These are phyloP conservation scores for Ammopiptanthus mongolicus DNA, from an alignment of 306 rosid species.

Conservation along the genomic window DNA sequence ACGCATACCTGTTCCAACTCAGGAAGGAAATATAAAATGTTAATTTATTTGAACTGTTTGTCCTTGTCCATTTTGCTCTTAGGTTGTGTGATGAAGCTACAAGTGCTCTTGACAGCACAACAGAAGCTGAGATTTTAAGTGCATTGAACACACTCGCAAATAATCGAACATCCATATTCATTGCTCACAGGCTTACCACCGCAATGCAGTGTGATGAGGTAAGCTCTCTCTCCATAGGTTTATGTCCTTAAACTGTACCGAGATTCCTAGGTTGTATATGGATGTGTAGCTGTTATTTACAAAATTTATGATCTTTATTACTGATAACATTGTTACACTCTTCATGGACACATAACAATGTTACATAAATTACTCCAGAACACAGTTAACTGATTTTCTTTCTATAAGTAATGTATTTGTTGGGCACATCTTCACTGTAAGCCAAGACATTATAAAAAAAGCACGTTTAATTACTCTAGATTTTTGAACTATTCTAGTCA, in stretches of 20 bases:
- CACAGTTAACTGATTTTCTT: background rate
- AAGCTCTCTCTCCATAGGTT: constrained; percentile 13
- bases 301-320: background rate
- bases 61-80: constrained; percentile 6
- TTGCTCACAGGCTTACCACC: constrained; percentile 97
- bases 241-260: background rate
- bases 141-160: constrained; percentile 72
- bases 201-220: constrained; percentile 99
- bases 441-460: background rate
- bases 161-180: constrained; percentile 85
- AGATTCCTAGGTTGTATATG: background rate
- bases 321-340: background rate
- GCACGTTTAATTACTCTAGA: background rate
- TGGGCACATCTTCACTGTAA: background rate
- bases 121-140: constrained; percentile 88
- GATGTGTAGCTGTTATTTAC: background rate
- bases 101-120: constrained; percentile 98
- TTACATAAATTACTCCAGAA: background rate
- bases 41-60: background rate
- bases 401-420: background rate
- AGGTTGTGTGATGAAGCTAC: constrained; percentile 99
- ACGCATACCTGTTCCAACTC: background rate
- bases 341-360: background rate
- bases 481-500: background rate
- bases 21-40: background rate